Evolutionary conservation across 305 asterid genomes (phyloP), one percentile per base, ranked within the genome.

Genomic region (Rubia peregrina): DNA sequence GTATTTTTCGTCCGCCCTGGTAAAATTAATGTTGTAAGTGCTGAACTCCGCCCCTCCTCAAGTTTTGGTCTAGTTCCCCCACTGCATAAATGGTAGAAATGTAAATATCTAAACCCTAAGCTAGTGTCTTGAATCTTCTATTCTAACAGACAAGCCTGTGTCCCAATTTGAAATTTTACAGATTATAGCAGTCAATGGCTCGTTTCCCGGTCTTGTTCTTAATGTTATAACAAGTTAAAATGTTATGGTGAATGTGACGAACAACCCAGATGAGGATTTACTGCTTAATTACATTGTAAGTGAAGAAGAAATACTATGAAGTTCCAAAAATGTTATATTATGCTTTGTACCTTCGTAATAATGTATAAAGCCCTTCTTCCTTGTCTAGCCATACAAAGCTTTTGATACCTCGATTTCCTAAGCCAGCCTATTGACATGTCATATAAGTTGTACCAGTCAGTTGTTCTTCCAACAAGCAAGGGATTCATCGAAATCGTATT

Each of bases 341-440:
- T n/a, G n/a, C n/a, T n/a, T n/a, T n/a, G n/a, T n/a, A n/a, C n/a
- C n/a, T n/a, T n/a, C n/a, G n/a, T n/a, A n/a, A n/a, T n/a, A n/a
- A n/a, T n/a, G n/a, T n/a, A n/a, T n/a, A 9, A 59, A 22, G n/a
- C n/a, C n/a, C n/a, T n/a, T n/a, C n/a, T n/a, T n/a, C n/a, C n/a
- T n/a, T n/a, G n/a, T n/a, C n/a, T n/a, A n/a, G n/a, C n/a, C n/a
- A n/a, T n/a, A n/a, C n/a, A n/a, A n/a, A n/a, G n/a, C n/a, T n/a
- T n/a, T n/a, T n/a, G n/a, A n/a, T 3, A 91, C 96, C 89, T 88
- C 61, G 96, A 91, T 78, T 94, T 91, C 73, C 98, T 97, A n/a
- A 84, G 17, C 41, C 80, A 66, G 70, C 95, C 97, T 30, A 56
- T 69, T 75, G 76, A 80, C 73, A 80, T 87, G 73, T 73, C 91